Conservation (phyloP, 345 rosid genomes). For the Sonneratia alba region DNA sequence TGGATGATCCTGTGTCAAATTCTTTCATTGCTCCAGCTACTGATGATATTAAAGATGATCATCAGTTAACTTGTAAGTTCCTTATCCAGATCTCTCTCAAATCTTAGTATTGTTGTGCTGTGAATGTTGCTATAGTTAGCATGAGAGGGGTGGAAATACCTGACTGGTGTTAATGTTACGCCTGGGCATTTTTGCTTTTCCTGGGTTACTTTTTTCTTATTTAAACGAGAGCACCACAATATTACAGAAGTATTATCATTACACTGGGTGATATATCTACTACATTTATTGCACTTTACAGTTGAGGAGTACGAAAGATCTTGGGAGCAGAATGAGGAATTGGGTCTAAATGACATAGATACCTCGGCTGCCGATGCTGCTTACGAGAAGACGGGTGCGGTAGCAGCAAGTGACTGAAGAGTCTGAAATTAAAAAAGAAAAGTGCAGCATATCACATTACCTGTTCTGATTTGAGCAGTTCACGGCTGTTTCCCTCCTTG, state of each 20-base stretch:
- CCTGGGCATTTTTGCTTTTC: too few species aligned
- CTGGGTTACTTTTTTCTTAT: too few species aligned
- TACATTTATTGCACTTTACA: constrained; percentile 13
- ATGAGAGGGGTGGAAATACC: too few species aligned
- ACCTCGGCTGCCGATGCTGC: constrained; percentile 84
- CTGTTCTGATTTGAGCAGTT: too few species aligned
- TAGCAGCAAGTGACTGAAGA: neutral
- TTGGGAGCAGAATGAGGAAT: constrained; percentile 91
- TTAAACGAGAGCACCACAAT: too few species aligned
- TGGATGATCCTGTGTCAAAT: constrained; percentile 86
- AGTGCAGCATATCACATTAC: too few species aligned
- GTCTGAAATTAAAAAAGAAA: neutral
- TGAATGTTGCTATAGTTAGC: neutral
- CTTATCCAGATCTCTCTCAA: constrained; percentile 5
- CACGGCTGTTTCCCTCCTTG: too few species aligned
- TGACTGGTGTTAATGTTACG: too few species aligned
- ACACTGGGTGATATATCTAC: too few species aligned
- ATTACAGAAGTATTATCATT: too few species aligned
- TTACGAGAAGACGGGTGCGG: constrained; percentile 20
- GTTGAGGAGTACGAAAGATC: constrained; percentile 82
- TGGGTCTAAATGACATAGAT: constrained; percentile 84
- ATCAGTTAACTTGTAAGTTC: constrained; percentile 68
- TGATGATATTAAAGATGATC: constrained; percentile 79
- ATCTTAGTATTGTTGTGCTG: neutral
- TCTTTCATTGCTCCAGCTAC: constrained; percentile 75